Evolutionary conservation across 2,329 filamentous ascomycete genomes (phyloP).

Genomic region (Apiospora arundinis): DNA sequence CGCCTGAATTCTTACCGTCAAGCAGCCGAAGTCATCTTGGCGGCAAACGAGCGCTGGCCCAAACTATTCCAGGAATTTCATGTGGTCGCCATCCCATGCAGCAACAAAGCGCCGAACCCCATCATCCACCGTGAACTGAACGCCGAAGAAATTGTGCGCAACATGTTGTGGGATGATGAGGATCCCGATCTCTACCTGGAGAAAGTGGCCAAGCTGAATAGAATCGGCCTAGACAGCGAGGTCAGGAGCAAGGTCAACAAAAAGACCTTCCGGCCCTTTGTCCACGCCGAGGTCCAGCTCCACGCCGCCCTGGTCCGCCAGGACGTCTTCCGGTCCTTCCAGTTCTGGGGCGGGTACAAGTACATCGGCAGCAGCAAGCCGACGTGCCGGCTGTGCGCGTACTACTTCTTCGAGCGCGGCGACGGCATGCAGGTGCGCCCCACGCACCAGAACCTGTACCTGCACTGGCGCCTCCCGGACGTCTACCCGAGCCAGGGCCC

Average conservation of each 20-base stretch:
- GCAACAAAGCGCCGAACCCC: conserved; percentile 1
- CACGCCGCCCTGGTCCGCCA: conserved; percentile 23
- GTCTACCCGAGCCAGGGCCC: conserved; percentile 5
- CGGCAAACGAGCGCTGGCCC: conserved; percentile 24
- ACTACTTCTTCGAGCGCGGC: conserved; percentile 28
- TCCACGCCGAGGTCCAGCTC: conserved; percentile 30
- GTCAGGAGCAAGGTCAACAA: not conserved
- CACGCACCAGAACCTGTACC: conserved; percentile 29
- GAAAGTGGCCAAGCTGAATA: not conserved
- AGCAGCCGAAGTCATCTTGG: conserved; percentile 24
- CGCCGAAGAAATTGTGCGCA: conserved; percentile 18
- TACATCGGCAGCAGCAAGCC: conserved; percentile 35
- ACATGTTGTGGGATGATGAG: conserved; percentile 18
- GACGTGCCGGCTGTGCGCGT: conserved; percentile 31
- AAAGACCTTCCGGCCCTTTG: conserved; percentile 23
- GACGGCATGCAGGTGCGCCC: conserved; percentile 27
- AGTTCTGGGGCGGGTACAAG: conserved; percentile 26
- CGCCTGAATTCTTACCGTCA: conserved; percentile 24
- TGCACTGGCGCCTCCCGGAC: conserved; percentile 28
- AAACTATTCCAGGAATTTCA: conserved; percentile 21
- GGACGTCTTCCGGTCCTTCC: not conserved
- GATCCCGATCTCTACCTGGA: conserved; percentile 16
- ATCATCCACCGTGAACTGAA: conserved; percentile 1
- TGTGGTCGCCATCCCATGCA: conserved; percentile 11
- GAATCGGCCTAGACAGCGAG: conserved; percentile 19